Evolutionary conservation across 2,329 filamentous ascomycete species (phyloP), one percentile per base, ranked within the genome.

Genomic region (Phaeoacremonium minimum): DNA sequence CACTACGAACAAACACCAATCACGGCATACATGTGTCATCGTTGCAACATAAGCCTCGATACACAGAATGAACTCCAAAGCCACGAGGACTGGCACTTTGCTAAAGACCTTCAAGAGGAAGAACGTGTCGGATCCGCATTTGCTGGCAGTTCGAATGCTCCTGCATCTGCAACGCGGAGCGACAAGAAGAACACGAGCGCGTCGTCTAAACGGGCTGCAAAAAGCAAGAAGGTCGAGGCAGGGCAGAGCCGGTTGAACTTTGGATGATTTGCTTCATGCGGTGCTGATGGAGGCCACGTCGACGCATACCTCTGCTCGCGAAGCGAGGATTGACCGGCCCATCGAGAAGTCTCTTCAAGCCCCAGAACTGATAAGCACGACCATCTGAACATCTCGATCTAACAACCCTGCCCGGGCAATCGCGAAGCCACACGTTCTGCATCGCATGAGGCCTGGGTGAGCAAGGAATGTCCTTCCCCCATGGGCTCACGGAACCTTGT

Each of bases 21-120:
- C 44, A 56, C 52, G 26, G 52, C 62, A 30, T 62, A 68, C 49
- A 49, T 59, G 28, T 95, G 88, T 58, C 55, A 67, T 33, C 77
- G 78, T 44, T 95, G 89, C 58, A 71, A 74, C 41, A 71, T 74
- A 49, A 55, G 57, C n/a, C 66, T 93, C 20, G 67, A 71, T 11
- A 66, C 70, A 28, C 54, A 66, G 17, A 76, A 83, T 38, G 73
- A 75, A 48, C 55, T 80, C 32, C 75, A 81, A 46, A 90, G 86
- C 61, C 93, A 98, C 58, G 71, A 83, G 36, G 93, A 98, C 58
- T 97, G 90, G 83, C 93, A 98, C 63, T 84, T 95, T 62, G 93
- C 93, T 31, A 87, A 86, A 62, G 85, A 91, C 49, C 71, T 98
- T 18, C 83, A 90, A 46, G 74, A 71, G 39, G 71, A 83, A 46